phyloP scores from a whole-genome alignment of 192 early-diverging fungal genomes.

The Backusella liffmaniae region DNA sequence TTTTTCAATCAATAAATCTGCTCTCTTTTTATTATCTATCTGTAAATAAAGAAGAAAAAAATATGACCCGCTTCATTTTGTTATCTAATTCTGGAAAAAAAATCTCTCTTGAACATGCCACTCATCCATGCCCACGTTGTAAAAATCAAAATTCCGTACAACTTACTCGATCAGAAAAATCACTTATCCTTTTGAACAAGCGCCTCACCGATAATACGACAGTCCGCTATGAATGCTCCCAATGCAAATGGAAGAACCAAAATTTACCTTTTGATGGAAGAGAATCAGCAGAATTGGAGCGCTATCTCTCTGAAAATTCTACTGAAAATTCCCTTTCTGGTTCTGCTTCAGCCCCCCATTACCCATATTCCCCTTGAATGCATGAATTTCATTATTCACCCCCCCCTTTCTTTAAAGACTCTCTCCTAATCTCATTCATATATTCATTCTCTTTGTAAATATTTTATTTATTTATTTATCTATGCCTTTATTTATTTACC shows the following conservation, averaged over 20 bases:
- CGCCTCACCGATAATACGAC: slow-evolving; percentile 26
- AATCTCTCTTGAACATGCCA: slow-evolving; percentile 31
- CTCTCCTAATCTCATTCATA: background rate
- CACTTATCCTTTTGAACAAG: slow-evolving; percentile 33
- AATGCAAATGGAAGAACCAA: slow-evolving; percentile 36
- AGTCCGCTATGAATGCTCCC: slow-evolving; percentile 36
- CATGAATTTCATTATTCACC: background rate
- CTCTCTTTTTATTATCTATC: background rate
- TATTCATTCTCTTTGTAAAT: background rate
- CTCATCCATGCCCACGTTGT: slow-evolving; percentile 36
- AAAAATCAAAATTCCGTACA: slow-evolving; percentile 34
- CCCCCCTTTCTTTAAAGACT: background rate
- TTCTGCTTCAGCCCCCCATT: background rate
- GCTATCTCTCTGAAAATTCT: slow-evolving; percentile 12
- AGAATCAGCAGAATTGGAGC: slow-evolving; percentile 4
- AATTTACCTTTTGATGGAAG: slow-evolving; percentile 13
- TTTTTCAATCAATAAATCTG: background rate
- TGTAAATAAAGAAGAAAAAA: background rate
- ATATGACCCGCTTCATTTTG: slow-evolving; percentile 4
- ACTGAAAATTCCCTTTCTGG: background rate
- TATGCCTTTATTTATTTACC: background rate
- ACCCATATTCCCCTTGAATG: slow-evolving; percentile 1
- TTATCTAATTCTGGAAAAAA: slow-evolving; percentile 26
- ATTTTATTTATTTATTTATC: background rate
- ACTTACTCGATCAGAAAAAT: slow-evolving; percentile 35